A percentile compares a stretch with the other conserved stretches of the same genome.
phyloP scores from a whole-genome alignment of 1,284 basidiomycete genomes.

The Ganoderma boninense region DNA sequence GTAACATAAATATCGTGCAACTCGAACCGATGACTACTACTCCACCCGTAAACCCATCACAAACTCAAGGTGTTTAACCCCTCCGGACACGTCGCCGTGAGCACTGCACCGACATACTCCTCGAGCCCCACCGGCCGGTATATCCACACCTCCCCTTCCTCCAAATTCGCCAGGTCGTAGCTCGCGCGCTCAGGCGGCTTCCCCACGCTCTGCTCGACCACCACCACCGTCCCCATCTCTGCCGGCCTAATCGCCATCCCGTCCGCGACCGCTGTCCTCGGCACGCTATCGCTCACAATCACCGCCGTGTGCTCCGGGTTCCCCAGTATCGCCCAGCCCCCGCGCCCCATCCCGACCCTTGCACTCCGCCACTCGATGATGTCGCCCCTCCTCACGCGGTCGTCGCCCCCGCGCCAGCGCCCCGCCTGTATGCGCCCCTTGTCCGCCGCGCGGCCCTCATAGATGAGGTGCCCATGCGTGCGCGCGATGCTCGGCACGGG shows the following conservation, averaged over 20 bases:
- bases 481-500: slow-evolving; percentile 58
- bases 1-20: not conserved
- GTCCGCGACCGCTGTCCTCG: slow-evolving; percentile 35
- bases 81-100: slow-evolving; percentile 37
- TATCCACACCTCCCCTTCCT: slow-evolving; percentile 50
- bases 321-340: slow-evolving; percentile 39
- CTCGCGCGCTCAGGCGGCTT: slow-evolving; percentile 39
- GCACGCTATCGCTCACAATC: slow-evolving; percentile 43
- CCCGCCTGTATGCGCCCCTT: slow-evolving; percentile 47
- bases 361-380: slow-evolving; percentile 62
- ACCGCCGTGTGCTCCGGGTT: slow-evolving; percentile 49
- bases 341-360: slow-evolving; percentile 42
- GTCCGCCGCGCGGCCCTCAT: slow-evolving; percentile 49
- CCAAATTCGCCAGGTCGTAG: slow-evolving; percentile 44
- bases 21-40: not conserved
- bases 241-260: slow-evolving; percentile 37
- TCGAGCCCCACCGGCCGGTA: slow-evolving; percentile 49
- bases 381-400: slow-evolving; percentile 60
- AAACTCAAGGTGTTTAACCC: slow-evolving; percentile 29
- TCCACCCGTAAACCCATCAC: not conserved
- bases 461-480: slow-evolving; percentile 66
- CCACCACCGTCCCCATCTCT: slow-evolving; percentile 44
- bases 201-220: slow-evolving; percentile 46
- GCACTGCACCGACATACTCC: slow-evolving; percentile 42
- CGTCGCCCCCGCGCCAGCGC: slow-evolving; percentile 62